Evolutionary conservation across 2,329 filamentous ascomycete genomes (phyloP).

Genomic region (Penicillium digitatum): DNA sequence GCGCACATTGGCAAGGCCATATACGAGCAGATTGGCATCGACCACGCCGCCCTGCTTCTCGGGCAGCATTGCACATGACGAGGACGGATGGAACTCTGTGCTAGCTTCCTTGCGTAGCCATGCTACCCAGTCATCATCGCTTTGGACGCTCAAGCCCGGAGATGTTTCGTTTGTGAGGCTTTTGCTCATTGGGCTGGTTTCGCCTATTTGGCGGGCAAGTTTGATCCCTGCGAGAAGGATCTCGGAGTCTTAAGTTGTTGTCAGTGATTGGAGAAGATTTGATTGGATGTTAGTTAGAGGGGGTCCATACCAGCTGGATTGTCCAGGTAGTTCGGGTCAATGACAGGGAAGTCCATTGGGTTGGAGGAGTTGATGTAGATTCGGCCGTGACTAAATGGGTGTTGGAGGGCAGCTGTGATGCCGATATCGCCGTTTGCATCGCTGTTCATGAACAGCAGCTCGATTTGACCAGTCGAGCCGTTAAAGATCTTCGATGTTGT

Average conservation of each 20-base stretch:
- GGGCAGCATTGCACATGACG: slow-evolving; percentile 29
- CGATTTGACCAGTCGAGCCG: slow-evolving; percentile 25
- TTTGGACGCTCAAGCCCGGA: slow-evolving; percentile 20
- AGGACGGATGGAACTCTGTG: slow-evolving; percentile 28
- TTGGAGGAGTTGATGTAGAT: slow-evolving; percentile 32
- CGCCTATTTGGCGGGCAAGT: slow-evolving; percentile 23
- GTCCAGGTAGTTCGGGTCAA: slow-evolving; percentile 28
- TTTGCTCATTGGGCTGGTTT: slow-evolving; percentile 20
- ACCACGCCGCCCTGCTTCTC: slow-evolving; percentile 27
- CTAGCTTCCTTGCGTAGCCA: slow-evolving; percentile 20
- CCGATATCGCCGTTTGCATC: slow-evolving; percentile 26
- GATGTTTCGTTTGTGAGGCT: slow-evolving; percentile 22
- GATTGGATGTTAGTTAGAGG: not conserved
- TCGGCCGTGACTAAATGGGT: slow-evolving; percentile 30
- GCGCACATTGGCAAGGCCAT: slow-evolving; percentile 31
- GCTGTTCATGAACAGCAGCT: slow-evolving; percentile 31
- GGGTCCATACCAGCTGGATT: slow-evolving; percentile 24
- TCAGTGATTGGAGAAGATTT: not conserved
- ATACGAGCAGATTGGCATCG: slow-evolving; percentile 27
- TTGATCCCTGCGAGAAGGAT: slow-evolving; percentile 28
- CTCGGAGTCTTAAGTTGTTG: slow-evolving; percentile 17
- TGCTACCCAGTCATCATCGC: slow-evolving; percentile 24
- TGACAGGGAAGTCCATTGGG: slow-evolving; percentile 28
- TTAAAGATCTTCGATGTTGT: slow-evolving; percentile 25
- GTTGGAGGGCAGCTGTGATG: slow-evolving; percentile 28